Percentiles rank a stretch among this genome's conserved stretches.
Conservation (phyloP, 2,329 filamentous ascomycete species). For the Keithomyces neogunnii region DNA sequence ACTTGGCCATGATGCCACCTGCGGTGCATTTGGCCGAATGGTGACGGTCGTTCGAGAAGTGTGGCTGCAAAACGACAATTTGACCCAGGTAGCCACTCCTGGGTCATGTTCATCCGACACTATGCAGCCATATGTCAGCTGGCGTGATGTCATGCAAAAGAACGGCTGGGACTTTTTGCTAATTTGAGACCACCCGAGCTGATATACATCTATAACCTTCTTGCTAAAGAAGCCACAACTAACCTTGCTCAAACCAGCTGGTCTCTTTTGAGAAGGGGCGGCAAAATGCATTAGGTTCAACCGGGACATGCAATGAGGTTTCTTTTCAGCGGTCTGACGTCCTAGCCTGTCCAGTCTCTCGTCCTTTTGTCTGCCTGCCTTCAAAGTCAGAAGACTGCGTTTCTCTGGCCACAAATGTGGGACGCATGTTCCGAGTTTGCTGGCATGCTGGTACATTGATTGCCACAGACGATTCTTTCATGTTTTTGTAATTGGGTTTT, state of each 20-base stretch:
- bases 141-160: slow-evolving; percentile 87
- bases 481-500: slow-evolving; percentile 5
- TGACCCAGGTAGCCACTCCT: slow-evolving; percentile 27
- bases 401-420: not conserved
- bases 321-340: no score
- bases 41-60: slow-evolving; percentile 70
- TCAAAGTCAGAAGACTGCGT: not conserved
- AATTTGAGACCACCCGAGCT: slow-evolving; percentile 47
- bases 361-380: not conserved
- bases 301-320: no score
- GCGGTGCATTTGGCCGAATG: slow-evolving; percentile 82
- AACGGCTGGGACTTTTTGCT: slow-evolving; percentile 90
- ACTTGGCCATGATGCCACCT: slow-evolving; percentile 68
- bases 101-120: slow-evolving; percentile 27
- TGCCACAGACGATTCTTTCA: not conserved
- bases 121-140: slow-evolving; percentile 67
- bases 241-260: slow-evolving; percentile 23
- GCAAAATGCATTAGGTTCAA: no score
- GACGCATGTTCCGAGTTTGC: not conserved
- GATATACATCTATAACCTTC: slow-evolving; percentile 5
- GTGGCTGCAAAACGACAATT: slow-evolving; percentile 68
- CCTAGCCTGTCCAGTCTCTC: not conserved
- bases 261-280: slow-evolving; percentile 22
- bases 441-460: not conserved
- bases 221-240: not conserved